A percentile compares a stretch with the other conserved stretches of the same genome.
Evolutionary conservation across 176 grass and related monocot genomes (phyloP).

Genomic region (Cenchrus purpureus): DNA sequence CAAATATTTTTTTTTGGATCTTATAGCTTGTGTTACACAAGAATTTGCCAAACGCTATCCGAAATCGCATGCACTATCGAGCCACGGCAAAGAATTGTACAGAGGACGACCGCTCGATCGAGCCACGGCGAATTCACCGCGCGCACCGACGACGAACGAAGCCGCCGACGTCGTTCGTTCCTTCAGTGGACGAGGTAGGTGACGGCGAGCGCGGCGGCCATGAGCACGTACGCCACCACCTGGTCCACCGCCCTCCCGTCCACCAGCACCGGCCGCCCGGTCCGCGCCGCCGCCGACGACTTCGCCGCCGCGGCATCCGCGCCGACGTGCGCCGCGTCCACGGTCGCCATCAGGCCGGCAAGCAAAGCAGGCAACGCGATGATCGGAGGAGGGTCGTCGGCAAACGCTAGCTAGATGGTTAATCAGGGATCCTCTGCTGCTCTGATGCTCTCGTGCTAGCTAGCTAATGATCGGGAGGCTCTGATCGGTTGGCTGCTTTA

Average conservation of each 20-base stretch:
- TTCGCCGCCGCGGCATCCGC: background rate
- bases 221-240: constrained; percentile 48
- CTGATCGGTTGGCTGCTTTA: background rate
- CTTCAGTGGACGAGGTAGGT: constrained; percentile 49
- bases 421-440: background rate
- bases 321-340: background rate
- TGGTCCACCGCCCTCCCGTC: constrained; percentile 36
- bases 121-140: background rate
- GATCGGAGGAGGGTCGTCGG: no score
- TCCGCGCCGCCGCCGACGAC: background rate
- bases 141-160: background rate
- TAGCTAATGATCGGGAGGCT: background rate
- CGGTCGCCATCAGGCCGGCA: constrained; percentile 8
- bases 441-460: background rate
- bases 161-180: background rate
- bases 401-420: no score
- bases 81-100: no score
- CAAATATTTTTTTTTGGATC: no score
- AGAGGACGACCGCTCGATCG: background rate
- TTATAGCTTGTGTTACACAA: no score
- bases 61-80: no score
- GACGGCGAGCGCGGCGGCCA: constrained; percentile 52
- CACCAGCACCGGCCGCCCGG: background rate
- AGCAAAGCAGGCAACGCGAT: background rate
- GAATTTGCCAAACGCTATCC: no score